A percentile compares a stretch with the other conserved stretches of the same genome.
phyloP scores from a whole-genome alignment of 495 filamentous ascomycete species.

The Aspergillus taichungensis region DNA sequence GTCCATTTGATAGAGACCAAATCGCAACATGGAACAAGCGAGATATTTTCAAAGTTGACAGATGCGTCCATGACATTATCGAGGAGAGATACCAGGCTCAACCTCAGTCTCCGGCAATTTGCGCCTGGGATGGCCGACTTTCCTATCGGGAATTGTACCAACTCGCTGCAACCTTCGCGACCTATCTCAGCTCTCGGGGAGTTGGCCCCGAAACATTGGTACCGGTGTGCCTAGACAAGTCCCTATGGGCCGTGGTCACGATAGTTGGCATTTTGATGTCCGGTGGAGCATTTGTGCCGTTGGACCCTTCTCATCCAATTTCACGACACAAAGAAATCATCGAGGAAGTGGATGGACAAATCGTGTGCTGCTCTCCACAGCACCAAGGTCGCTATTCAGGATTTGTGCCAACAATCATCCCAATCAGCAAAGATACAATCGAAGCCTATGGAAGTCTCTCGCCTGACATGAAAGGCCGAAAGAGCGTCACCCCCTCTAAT shows the following conservation, averaged over 20 bases:
- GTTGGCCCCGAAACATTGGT: constrained; percentile 41
- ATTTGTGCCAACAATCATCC: constrained; percentile 25
- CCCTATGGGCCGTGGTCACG: constrained; percentile 43
- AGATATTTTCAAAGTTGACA: constrained; percentile 20
- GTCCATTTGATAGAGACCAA: constrained; percentile 24
- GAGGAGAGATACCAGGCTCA: constrained; percentile 14
- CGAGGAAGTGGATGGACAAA: constrained; percentile 25
- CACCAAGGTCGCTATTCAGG: constrained; percentile 15
- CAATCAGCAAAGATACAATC: constrained; percentile 30
- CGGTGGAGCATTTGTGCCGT: constrained; percentile 48
- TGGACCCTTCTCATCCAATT: constrained; percentile 51
- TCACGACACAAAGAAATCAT: constrained; percentile 35
- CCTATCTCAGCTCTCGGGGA: constrained; percentile 34
- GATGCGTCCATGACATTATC: constrained; percentile 42
- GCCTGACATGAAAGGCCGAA: not conserved
- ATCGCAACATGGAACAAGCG: constrained; percentile 28
- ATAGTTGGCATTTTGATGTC: constrained; percentile 46
- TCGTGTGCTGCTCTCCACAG: constrained; percentile 33
- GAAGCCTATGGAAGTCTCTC: constrained; percentile 22
- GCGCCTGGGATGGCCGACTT: constrained; percentile 38
- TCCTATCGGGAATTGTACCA: constrained; percentile 30
- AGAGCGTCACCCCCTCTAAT: constrained; percentile 17
- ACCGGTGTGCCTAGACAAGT: constrained; percentile 51
- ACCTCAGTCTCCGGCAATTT: constrained; percentile 29
- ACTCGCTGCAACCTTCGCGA: constrained; percentile 27